Base-by-base conservation (phyloP, 2,329 filamentous ascomycete species). In the Penicillium psychrosexuale region DNA sequence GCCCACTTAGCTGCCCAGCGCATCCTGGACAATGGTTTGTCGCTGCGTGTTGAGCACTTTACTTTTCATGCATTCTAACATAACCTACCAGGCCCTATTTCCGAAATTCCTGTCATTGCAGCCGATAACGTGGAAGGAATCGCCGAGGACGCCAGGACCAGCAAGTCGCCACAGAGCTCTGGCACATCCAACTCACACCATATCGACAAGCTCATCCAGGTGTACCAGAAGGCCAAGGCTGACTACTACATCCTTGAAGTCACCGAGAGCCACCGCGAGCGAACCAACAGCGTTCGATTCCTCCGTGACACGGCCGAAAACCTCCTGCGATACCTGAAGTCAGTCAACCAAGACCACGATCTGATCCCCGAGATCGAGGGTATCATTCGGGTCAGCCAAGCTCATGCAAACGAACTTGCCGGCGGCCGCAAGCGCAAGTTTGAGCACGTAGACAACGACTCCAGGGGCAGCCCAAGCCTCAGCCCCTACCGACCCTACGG, bases 251-350 rank as follows among this genome's bases (percentile, higher is more conserved):
- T 39, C 27, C 42, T 56, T 24, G 37, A 43, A 7, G 55, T 57
- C 17, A 59, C 57, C 5, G 55, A 69, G 30, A 61, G 64, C 36
- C 51, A 64, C 36, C 56, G 50, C 30, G 58, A 69, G 30, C 66
- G 61, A 30, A 62, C 64, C 34, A 58, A 63, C 22, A 62, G 68
- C 1, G 71, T 73, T 24, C 72, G 71, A 46, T 77, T 76, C 47
- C 69, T 78, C 27, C 72, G 75, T 3, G 75, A 78, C 59, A 77
- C 73, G 1, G 73, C 75, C 6, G 75, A 77, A 53, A 77, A 77
- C 50, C 64, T 69, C 1, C 62, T 76, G 15, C 61, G 64, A 13
- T 74, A 73, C 44, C 61, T 77, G 8, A 55, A 61, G 27, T 50
- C 63, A 9, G 61, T 65, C 22, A 61, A 59, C 9, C 48, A 56